Conservation (phyloP, 1,284 basidiomycete genomes). For the Thecaphora frezii region DNA sequence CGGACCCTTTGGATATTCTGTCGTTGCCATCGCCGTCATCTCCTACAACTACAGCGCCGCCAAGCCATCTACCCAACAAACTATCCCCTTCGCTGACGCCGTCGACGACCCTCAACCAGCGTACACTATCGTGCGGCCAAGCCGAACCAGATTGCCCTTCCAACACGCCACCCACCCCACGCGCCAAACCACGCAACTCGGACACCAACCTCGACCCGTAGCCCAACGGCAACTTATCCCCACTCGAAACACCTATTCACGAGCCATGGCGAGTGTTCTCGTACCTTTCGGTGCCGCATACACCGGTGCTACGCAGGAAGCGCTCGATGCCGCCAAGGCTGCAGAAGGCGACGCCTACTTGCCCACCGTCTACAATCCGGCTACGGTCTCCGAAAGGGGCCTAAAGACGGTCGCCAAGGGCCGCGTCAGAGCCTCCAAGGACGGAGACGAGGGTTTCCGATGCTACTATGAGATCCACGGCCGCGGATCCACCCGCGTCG, state of each 20-base stretch:
- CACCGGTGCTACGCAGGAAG: conserved; percentile 37
- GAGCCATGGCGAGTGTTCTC: conserved; percentile 24
- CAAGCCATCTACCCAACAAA: too few relatives aligned
- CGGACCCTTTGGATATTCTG: too few relatives aligned
- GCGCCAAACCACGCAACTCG: too few relatives aligned
- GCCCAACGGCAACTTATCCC: not conserved
- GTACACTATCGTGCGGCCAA: too few relatives aligned
- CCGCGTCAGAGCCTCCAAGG: conserved; percentile 20
- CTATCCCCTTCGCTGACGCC: too few relatives aligned
- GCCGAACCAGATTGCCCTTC: too few relatives aligned
- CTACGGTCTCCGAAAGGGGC: conserved; percentile 34
- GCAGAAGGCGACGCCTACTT: conserved; percentile 28
- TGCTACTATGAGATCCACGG: conserved; percentile 59
- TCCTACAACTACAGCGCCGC: too few relatives aligned
- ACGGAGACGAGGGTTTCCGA: conserved; percentile 33
- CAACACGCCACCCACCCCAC: too few relatives aligned
- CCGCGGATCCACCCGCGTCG: conserved; percentile 37
- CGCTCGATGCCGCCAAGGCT: conserved; percentile 25
- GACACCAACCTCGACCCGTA: conserved; percentile 3
- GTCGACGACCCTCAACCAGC: too few relatives aligned
- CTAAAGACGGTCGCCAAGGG: conserved; percentile 18
- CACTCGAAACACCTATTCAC: not conserved
- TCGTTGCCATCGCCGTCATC: too few relatives aligned
- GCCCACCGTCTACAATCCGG: conserved; percentile 52
- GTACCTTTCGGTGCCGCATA: conserved; percentile 52